These are phyloP conservation scores for Gaillardinia entomophila DNA, from an alignment of 805 yeast species.

Conservation along the genomic window DNA sequence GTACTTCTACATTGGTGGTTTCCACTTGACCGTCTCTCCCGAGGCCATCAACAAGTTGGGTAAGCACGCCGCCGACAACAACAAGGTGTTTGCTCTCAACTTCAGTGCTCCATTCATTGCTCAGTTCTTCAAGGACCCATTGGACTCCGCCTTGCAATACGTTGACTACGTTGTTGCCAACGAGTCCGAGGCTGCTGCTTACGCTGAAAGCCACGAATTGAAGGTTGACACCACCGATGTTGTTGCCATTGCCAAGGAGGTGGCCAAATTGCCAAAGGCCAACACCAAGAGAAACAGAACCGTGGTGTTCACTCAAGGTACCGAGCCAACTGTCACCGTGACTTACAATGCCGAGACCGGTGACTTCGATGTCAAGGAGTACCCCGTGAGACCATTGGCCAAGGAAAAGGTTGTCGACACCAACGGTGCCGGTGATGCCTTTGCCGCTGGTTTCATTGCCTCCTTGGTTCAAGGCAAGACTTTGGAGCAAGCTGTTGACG, in stretches of 20 bases:
- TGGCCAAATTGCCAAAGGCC: slow-evolving; percentile 74
- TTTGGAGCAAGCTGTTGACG: slow-evolving; percentile 56
- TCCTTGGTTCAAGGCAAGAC: slow-evolving; percentile 73
- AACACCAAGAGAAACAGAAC: slow-evolving; percentile 68
- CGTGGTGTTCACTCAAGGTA: slow-evolving; percentile 93
- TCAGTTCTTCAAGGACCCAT: slow-evolving; percentile 88
- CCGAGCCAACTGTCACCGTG: slow-evolving; percentile 82
- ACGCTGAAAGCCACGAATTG: slow-evolving; percentile 78
- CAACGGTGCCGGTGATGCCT: slow-evolving; percentile 99
- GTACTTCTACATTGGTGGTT: slow-evolving; percentile 94
- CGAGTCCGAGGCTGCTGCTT: slow-evolving; percentile 95
- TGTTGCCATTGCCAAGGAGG: slow-evolving; percentile 70
- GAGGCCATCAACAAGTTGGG: slow-evolving; percentile 88
- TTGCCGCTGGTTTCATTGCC: slow-evolving; percentile 94
- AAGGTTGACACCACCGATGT: slow-evolving; percentile 48
- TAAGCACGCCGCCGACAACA: slow-evolving; percentile 79
- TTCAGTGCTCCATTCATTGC: slow-evolving; percentile 96
- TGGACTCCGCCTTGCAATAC: slow-evolving; percentile 76
- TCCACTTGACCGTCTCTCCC: slow-evolving; percentile 96
- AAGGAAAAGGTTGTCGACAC: slow-evolving; percentile 74
- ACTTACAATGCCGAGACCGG: slow-evolving; percentile 46
- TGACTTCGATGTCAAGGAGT: slow-evolving; percentile 43
- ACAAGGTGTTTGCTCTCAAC: slow-evolving; percentile 78
- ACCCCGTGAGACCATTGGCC: slow-evolving; percentile 69
- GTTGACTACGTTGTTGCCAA: slow-evolving; percentile 90